Conservation (phyloP, 805 yeast genomes). For the Saccharomyces kudriavzevii region DNA sequence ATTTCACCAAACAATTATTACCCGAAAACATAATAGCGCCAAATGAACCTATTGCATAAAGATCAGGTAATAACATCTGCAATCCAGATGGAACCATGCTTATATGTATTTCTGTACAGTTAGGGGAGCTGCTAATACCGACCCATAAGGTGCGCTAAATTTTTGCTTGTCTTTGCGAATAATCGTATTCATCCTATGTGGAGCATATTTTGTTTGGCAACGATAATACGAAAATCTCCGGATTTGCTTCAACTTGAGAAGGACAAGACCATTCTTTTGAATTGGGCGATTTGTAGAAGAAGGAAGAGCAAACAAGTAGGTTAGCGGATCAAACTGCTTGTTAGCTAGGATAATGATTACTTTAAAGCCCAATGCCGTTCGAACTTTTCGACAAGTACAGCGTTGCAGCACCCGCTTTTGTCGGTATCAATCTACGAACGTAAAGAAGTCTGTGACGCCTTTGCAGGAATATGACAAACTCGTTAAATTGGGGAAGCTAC, state of each 20-base stretch:
- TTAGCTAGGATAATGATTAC: not conserved
- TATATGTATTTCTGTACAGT: not conserved
- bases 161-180: not conserved
- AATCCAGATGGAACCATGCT: not conserved
- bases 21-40: not conserved
- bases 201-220: not conserved
- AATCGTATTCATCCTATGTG: not conserved
- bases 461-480: constrained; percentile 43
- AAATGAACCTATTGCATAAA: not conserved
- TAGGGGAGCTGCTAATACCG: not conserved
- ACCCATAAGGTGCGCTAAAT: not conserved
- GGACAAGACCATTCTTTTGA: not conserved
- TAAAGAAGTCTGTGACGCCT: constrained; percentile 31
- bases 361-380: not conserved
- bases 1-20: not conserved
- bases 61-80: not conserved
- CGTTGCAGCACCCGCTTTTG: not conserved
- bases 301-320: not conserved
- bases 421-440: constrained; percentile 5
- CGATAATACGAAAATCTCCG: not conserved
- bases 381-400: not conserved
- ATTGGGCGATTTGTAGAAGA: not conserved
- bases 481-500: constrained; percentile 42
- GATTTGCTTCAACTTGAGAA: not conserved
- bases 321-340: not conserved